Conservation (phyloP, 2,329 filamentous ascomycete species). For the Neoarthrinium moseri region DNA sequence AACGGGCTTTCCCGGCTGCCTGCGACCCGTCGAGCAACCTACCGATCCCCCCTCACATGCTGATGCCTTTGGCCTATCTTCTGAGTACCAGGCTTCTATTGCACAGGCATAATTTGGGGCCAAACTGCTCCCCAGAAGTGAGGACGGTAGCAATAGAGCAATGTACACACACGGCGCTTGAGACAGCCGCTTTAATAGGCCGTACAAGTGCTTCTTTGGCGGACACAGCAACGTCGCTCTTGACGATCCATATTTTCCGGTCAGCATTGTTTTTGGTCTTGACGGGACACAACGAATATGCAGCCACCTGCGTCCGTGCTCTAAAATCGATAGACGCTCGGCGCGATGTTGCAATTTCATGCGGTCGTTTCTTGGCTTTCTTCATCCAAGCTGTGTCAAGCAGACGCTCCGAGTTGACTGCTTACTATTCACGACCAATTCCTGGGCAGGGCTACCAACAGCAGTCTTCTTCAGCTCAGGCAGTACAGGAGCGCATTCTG, state of each 20-base stretch:
- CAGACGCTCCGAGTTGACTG: constrained; percentile 47
- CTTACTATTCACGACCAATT: constrained; percentile 25
- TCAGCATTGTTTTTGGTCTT: constrained; percentile 79
- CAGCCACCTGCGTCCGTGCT: constrained; percentile 70
- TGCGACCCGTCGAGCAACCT: constrained; percentile 68
- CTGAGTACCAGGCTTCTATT: constrained; percentile 82
- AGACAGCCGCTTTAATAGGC: constrained; percentile 75
- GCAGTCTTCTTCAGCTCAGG: constrained; percentile 14
- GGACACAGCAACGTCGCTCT: constrained; percentile 68
- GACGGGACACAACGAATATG: constrained; percentile 69
- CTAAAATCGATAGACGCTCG: constrained; percentile 69
- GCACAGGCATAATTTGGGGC: constrained; percentile 84
- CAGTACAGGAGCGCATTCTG: constrained; percentile 36
- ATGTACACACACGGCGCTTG: constrained; percentile 71
- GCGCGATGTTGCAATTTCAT: constrained; percentile 71
- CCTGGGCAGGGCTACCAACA: constrained; percentile 20
- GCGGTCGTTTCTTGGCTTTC: constrained; percentile 78
- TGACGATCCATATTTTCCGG: constrained; percentile 85
- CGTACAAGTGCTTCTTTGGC: constrained; percentile 62
- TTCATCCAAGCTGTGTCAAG: constrained; percentile 69
- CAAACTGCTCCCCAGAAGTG: constrained; percentile 63
- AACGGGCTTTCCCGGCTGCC: constrained; percentile 71
- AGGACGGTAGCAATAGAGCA: constrained; percentile 73
- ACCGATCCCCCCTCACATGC: constrained; percentile 69
- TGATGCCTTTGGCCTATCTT: constrained; percentile 75